Conservation (phyloP, 2,329 filamentous ascomycete genomes). For the Hypoxylon sp. region DNA sequence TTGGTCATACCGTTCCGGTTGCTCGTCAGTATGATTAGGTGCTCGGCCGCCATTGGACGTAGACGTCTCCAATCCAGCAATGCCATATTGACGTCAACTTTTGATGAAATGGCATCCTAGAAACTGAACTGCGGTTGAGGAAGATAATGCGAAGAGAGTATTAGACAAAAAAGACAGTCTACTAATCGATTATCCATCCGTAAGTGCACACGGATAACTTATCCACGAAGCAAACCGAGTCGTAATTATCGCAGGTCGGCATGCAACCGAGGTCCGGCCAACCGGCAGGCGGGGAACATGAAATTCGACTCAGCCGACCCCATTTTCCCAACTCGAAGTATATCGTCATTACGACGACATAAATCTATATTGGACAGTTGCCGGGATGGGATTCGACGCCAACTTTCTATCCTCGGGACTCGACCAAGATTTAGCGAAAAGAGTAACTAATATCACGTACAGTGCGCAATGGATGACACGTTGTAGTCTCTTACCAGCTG, state of each 20-base stretch:
- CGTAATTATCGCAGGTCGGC: slow-evolving; percentile 30
- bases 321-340: slow-evolving; percentile 26
- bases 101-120: slow-evolving; percentile 11
- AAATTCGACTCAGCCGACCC: slow-evolving; percentile 21
- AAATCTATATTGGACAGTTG: slow-evolving; percentile 24
- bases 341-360: slow-evolving; percentile 29
- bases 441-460: slow-evolving; percentile 16
- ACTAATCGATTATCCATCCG: slow-evolving; percentile 23
- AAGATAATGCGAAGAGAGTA: slow-evolving; percentile 1
- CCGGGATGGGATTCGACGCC: slow-evolving; percentile 15
- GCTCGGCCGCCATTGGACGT: slow-evolving; percentile 22
- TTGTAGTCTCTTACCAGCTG: slow-evolving; percentile 30
- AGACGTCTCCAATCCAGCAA: slow-evolving; percentile 18
- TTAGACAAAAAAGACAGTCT: slow-evolving; percentile 12
- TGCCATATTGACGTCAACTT: slow-evolving; percentile 28
- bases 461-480: slow-evolving; percentile 31
- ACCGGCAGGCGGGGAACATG: slow-evolving; percentile 33
- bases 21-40: slow-evolving; percentile 6
- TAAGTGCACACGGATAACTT: slow-evolving; percentile 20
- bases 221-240: slow-evolving; percentile 31
- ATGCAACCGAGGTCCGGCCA: slow-evolving; percentile 41
- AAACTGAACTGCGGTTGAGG: not conserved
- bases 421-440: slow-evolving; percentile 4
- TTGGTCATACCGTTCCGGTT: slow-evolving; percentile 33
- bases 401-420: slow-evolving; percentile 15